These are phyloP conservation scores for Camptophora hylomeconis DNA, from an alignment of 2,329 filamentous ascomycete species.

Conservation along the genomic window DNA sequence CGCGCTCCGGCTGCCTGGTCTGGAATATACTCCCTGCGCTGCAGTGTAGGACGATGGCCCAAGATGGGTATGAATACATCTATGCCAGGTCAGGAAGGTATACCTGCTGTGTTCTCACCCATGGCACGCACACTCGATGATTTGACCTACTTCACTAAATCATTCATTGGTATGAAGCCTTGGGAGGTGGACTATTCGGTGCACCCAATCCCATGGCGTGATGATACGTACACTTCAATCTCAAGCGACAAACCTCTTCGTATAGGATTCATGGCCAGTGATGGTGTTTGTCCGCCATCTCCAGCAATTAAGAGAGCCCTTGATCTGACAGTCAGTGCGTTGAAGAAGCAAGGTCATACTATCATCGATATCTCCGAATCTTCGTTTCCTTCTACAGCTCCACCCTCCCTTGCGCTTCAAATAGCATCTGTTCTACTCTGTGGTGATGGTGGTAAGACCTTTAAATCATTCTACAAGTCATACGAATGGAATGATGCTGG, in stretches of 20 bases:
- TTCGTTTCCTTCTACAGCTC: constrained; percentile 56
- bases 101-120: constrained; percentile 78
- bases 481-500: constrained; percentile 73
- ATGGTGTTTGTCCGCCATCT: constrained; percentile 71
- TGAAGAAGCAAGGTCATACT: constrained; percentile 61
- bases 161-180: constrained; percentile 65
- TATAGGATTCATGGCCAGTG: constrained; percentile 65
- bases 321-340: constrained; percentile 54
- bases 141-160: constrained; percentile 68
- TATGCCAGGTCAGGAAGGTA: constrained; percentile 85
- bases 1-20: constrained; percentile 78
- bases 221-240: constrained; percentile 46
- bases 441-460: constrained; percentile 70
- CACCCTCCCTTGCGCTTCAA: constrained; percentile 62
- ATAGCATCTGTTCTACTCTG: constrained; percentile 72
- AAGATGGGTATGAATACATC: constrained; percentile 72
- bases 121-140: constrained; percentile 82
- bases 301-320: constrained; percentile 73
- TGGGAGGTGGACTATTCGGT: constrained; percentile 83
- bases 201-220: constrained; percentile 71
- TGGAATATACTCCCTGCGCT: constrained; percentile 75
- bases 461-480: constrained; percentile 59
- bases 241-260: constrained; percentile 49
- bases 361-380: constrained; percentile 41
- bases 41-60: constrained; percentile 81